Conservation (phyloP, 345 rosid species). For the Eucalyptus erythrocorys region DNA sequence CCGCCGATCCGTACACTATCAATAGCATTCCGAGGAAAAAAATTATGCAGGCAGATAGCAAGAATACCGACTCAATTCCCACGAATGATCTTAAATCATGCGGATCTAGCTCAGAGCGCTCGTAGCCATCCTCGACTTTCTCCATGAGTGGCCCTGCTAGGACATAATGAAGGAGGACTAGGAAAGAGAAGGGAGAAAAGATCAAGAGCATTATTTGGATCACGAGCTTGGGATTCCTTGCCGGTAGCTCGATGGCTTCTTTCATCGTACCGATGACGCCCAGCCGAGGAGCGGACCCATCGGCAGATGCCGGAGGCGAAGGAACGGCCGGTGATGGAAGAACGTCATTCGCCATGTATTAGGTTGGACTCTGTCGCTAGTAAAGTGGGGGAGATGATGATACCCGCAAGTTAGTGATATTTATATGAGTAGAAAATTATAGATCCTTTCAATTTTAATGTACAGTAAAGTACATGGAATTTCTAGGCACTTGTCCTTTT, state of each 20-base stretch:
- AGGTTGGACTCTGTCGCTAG: background rate
- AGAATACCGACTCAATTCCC: background rate
- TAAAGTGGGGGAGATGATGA: background rate
- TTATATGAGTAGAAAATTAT: background rate
- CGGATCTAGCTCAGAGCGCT: background rate
- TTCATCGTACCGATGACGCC: background rate
- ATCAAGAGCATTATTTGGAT: background rate
- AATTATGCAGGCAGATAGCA: background rate
- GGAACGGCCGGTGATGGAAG: background rate
- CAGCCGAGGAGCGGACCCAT: background rate
- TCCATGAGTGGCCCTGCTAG: background rate
- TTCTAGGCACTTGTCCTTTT: background rate
- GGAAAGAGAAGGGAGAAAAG: background rate
- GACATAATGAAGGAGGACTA: background rate
- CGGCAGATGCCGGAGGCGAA: background rate
- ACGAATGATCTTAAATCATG: background rate
- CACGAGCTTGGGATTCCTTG: background rate
- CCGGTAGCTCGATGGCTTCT: background rate
- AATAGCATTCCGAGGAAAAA: background rate
- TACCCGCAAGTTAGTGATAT: background rate
- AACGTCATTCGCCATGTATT: background rate
- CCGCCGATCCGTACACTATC: background rate
- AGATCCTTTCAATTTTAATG: background rate
- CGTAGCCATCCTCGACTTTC: background rate
- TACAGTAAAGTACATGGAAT: background rate